These are phyloP conservation scores for Colletotrichum chrysophilum DNA, from an alignment of 2,329 filamentous ascomycete genomes.

Conservation along the genomic window DNA sequence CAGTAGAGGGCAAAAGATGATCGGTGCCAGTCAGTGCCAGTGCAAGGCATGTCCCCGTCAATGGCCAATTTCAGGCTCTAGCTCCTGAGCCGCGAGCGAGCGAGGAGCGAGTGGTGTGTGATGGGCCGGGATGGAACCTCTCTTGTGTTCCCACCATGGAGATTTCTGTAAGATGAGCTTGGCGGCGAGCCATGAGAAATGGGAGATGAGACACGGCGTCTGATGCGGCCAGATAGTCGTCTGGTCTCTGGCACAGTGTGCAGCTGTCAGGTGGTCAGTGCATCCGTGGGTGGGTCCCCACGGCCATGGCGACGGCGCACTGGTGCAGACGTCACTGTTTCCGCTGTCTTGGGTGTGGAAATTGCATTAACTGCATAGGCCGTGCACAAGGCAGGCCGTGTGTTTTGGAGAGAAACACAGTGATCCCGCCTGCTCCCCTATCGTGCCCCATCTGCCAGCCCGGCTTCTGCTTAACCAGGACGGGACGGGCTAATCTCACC, in stretches of 20 bases:
- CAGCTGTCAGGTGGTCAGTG: background rate
- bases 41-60: background rate
- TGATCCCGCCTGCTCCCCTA: slow-evolving; percentile 29
- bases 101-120: background rate
- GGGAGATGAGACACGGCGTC: slow-evolving; percentile 21
- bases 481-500: slow-evolving; percentile 46
- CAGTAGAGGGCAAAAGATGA: background rate
- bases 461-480: slow-evolving; percentile 19
- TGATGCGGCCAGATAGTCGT: slow-evolving; percentile 20
- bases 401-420: background rate
- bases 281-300: background rate
- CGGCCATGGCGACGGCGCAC: background rate
- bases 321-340: background rate
- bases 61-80: slow-evolving; percentile 5
- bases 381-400: background rate
- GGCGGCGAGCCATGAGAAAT: slow-evolving; percentile 16
- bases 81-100: background rate
- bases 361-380: slow-evolving; percentile 1
- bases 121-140: slow-evolving; percentile 6
- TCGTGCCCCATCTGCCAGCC: slow-evolving; percentile 27
- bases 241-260: slow-evolving; percentile 16
- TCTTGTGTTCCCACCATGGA: slow-evolving; percentile 21
- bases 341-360: background rate
- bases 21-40: background rate
- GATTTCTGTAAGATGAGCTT: slow-evolving; percentile 21